phyloP scores from a whole-genome alignment of 1,284 basidiomycete species.

The Naganishia cerealis region DNA sequence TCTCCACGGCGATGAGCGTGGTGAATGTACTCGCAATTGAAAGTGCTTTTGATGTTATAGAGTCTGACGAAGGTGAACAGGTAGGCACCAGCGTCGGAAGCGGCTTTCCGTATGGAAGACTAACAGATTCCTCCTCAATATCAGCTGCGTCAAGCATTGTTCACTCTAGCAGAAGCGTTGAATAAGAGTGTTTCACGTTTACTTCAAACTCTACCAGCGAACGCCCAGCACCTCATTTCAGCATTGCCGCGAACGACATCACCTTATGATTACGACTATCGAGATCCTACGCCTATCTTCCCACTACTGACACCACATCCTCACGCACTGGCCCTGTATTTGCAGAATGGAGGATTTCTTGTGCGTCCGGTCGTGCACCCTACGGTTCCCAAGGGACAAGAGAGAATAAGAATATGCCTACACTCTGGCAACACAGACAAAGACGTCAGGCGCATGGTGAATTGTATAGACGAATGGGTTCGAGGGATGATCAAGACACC shows the following conservation, averaged over 20 bases:
- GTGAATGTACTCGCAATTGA: constrained; percentile 72
- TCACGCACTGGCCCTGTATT: constrained; percentile 51
- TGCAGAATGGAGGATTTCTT: constrained; percentile 47
- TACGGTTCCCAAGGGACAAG: constrained; percentile 50
- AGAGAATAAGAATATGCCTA: constrained; percentile 51
- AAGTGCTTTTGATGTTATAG: constrained; percentile 75
- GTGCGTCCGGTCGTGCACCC: constrained; percentile 53
- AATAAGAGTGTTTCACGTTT: constrained; percentile 1
- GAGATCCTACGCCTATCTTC: constrained; percentile 67
- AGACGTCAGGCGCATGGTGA: constrained; percentile 40
- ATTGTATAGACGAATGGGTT: constrained; percentile 44
- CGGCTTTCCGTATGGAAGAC: constrained; percentile 47
- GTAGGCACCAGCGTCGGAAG: constrained; percentile 47
- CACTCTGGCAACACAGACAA: constrained; percentile 44
- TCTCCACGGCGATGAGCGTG: constrained; percentile 77
- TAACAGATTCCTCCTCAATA: constrained; percentile 39
- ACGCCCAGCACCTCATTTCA: constrained; percentile 37
- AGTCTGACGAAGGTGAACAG: constrained; percentile 65
- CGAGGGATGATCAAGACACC: background rate
- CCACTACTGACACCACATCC: constrained; percentile 77
- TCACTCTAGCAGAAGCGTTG: constrained; percentile 32
- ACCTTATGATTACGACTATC: constrained; percentile 34
- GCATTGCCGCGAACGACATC: constrained; percentile 37
- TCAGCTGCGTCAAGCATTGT: constrained; percentile 40
- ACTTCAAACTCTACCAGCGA: background rate